Base-by-base conservation (phyloP, 345 rosid species). In the Conringia planisiliqua region DNA sequence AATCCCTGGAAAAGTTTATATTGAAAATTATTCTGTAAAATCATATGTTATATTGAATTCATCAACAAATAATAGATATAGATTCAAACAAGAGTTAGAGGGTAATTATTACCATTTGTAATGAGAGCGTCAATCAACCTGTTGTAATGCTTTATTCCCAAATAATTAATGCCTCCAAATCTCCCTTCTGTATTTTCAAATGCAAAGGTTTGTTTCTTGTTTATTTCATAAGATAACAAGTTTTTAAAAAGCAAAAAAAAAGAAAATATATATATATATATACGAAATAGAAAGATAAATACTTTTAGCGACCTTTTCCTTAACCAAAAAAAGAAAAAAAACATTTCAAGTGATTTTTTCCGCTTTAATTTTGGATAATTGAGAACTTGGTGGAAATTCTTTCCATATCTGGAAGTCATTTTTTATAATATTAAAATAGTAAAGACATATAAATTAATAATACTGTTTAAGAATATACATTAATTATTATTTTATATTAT, bases 71-170 rank as follows among this genome's bases (percentile, higher is more conserved):
- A 7, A 44, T 26, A 7, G 26, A 22, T 3, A 10, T 51, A 29
- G 5, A 66, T 17, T 18, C 8, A 10, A 74, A 3, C 1, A 51
- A 18, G 14, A 44, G 44, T 4, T 10, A 17, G 42, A 7, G 39
- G 5, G 8, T 35, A 5, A 30, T 10, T 33, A 27, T 16, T 9
- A 86, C 97, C 93, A 76, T 72, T 79, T 5, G 12, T 68, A 55
- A 85, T 78, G 59, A 93, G 93, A 39, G 81, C 82, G 51, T 88
- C 24, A 44, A 90, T 85, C 60, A 90, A 75, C 40, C 59, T 84
- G 85, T 89, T 81, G 59, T 88, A 93, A 63, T 81, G 62, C 24
- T 65, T 60, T 74, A 93, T 85, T n/a, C 96, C 98, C 16, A 74
- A 84, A 47, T 55, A 39, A 55, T 93, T 93, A 38, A 83, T 77